A percentile compares a stretch with the other conserved stretches of the same genome.
These are phyloP conservation scores for Fonsecaea monophora DNA, from an alignment of 2,329 filamentous ascomycete species.

Conservation along the genomic window DNA sequence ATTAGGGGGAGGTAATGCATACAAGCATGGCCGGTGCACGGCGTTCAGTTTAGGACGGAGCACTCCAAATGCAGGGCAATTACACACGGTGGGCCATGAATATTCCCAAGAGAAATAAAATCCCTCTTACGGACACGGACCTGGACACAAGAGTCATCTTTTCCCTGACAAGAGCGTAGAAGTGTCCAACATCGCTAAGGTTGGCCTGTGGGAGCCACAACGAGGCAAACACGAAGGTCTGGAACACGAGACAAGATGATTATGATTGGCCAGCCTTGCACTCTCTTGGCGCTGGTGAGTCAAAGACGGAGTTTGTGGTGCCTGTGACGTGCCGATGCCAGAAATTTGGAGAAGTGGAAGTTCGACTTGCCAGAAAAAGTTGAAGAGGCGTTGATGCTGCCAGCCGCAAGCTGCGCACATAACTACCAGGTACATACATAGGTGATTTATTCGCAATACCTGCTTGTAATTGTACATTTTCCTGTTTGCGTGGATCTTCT, in stretches of 20 bases:
- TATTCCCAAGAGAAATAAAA: conserved; percentile 1
- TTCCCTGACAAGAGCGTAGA: neutral
- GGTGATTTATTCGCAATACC: neutral
- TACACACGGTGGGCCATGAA: conserved; percentile 11
- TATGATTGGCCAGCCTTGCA: conserved; percentile 29
- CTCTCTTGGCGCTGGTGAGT: conserved; percentile 13
- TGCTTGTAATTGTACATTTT: neutral
- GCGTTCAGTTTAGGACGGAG: conserved; percentile 5
- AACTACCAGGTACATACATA: neutral
- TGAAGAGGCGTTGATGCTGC: conserved; percentile 22
- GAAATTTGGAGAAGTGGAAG: conserved; percentile 13
- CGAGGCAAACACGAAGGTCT: neutral
- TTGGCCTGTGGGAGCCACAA: neutral
- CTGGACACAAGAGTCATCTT: conserved; percentile 7
- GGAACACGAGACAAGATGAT: neutral
- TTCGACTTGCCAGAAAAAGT: conserved; percentile 13
- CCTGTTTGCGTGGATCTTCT: neutral
- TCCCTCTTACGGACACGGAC: neutral
- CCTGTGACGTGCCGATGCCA: conserved; percentile 27
- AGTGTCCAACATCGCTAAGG: neutral
- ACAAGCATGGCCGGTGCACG: conserved; percentile 19
- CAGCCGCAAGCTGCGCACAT: neutral
- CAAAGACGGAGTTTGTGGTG: conserved; percentile 16
- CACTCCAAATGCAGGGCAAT: conserved; percentile 8
- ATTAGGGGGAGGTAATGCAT: conserved; percentile 42